These are phyloP conservation scores for Alternaria conjuncta DNA, from an alignment of 2,329 filamentous ascomycete genomes.

Conservation along the genomic window DNA sequence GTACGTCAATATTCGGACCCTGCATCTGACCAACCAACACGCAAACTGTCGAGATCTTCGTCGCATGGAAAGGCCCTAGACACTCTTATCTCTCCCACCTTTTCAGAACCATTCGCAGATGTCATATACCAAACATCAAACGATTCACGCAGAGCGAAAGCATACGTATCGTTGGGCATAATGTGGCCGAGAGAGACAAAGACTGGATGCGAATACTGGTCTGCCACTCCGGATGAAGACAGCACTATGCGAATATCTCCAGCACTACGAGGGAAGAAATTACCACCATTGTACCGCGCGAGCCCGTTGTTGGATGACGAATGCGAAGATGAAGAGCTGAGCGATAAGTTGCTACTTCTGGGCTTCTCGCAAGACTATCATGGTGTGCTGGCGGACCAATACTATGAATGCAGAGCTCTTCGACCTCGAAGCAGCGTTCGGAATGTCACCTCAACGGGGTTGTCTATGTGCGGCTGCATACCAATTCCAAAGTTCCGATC, in stretches of 20 bases:
- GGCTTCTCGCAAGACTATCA: slow-evolving; percentile 43
- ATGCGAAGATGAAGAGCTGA: slow-evolving; percentile 25
- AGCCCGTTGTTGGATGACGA: slow-evolving; percentile 20
- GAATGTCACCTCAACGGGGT: not conserved
- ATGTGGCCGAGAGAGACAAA: slow-evolving; percentile 16
- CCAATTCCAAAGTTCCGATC: not conserved
- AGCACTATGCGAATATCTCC: not conserved
- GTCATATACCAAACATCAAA: slow-evolving; percentile 21
- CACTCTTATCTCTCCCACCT: not conserved
- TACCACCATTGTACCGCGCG: slow-evolving; percentile 18
- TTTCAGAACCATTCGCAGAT: not conserved
- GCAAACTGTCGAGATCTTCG: slow-evolving; percentile 29
- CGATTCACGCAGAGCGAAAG: slow-evolving; percentile 29
- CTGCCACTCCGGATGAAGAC: not conserved
- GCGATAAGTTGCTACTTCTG: slow-evolving; percentile 28
- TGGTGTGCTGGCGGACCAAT: slow-evolving; percentile 31
- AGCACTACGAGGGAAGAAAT: slow-evolving; percentile 17
- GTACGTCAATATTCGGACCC: slow-evolving; percentile 23
- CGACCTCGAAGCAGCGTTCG: not conserved
- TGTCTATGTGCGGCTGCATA: not conserved
- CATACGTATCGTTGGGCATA: slow-evolving; percentile 27
- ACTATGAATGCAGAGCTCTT: slow-evolving; percentile 22
- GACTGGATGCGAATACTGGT: not conserved
- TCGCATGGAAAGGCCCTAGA: not conserved
- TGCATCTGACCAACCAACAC: slow-evolving; percentile 20